These are phyloP conservation scores for Rutstroemia sp. DNA, from an alignment of 2,329 filamentous ascomycete genomes.

Conservation along the genomic window DNA sequence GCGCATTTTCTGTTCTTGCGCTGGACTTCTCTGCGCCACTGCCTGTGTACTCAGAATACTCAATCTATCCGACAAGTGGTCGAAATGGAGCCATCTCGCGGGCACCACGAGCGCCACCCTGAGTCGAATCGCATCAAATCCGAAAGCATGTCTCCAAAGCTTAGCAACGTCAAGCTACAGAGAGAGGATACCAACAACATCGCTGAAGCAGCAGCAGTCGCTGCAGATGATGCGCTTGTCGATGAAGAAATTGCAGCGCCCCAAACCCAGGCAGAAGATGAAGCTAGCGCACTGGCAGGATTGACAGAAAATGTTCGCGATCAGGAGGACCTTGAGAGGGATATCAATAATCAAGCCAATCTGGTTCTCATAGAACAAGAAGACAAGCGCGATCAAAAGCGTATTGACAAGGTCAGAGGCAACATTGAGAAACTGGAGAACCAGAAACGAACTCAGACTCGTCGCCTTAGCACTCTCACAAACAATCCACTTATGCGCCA, in stretches of 20 bases:
- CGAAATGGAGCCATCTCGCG: conserved; percentile 1
- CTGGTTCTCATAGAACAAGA: conserved; percentile 53
- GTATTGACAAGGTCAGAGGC: conserved; percentile 51
- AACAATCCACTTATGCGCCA: conserved; percentile 40
- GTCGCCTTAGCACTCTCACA: conserved; percentile 47
- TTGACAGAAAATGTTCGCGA: conserved; percentile 67
- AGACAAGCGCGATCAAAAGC: conserved; percentile 54
- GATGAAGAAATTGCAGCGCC: conserved; percentile 7
- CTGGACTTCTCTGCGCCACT: background rate
- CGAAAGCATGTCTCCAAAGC: conserved; percentile 4
- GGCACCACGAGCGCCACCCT: background rate
- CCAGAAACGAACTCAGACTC: conserved; percentile 54
- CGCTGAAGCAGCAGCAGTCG: conserved; percentile 18
- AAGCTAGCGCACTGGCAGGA: conserved; percentile 40
- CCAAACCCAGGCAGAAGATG: conserved; percentile 17
- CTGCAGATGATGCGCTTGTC: conserved; percentile 16
- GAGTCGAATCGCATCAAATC: background rate
- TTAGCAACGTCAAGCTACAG: conserved; percentile 11
- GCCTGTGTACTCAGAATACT: background rate
- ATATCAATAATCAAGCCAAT: conserved; percentile 63
- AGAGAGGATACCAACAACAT: conserved; percentile 19
- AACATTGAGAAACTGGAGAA: conserved; percentile 52
- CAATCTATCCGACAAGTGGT: background rate
- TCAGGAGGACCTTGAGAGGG: conserved; percentile 84
- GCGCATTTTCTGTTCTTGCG: background rate